Base-by-base conservation (phyloP, 257 asterid genomes). In the Solanum chaucha region DNA sequence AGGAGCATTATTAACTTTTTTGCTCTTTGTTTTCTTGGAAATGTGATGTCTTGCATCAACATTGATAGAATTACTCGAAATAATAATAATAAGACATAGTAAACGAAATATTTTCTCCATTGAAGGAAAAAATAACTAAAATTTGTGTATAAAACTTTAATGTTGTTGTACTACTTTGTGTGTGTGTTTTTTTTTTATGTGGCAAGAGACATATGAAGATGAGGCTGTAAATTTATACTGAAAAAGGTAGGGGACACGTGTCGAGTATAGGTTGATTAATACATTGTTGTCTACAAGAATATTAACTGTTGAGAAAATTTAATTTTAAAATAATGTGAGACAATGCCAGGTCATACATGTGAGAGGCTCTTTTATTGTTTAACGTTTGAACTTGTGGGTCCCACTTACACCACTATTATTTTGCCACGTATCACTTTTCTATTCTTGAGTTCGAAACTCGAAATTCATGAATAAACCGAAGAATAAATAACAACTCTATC, bases 201-300 rank as follows among this genome's bases (percentile, higher is more conserved):
- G 90, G 88, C 65, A 82, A 86, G 87, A 65, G 67, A 22, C 86
- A 84, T 85, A 26, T 77, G 92, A 87, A 88, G 89, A 58, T 75
- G 91, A 89, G 87, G 92, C 78, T 59, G 82, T 38, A 67, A 58
- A 92, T 92, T 94, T 94, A 94, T 94, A 92, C 51, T 61, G 13
- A 32, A 67, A 90, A 68, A 70, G 32, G 73, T 72, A 32, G 0
- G 4, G 24, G 36, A 93, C 93, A 92, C 92, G 94, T 92, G 96
- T 88, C 82, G 8, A 78, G 41, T 82, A 28, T 26, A 80, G 68
- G 89, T 80, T 88, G 95, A 90, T 89, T 75, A 85, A 82, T 14
- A 74, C 15, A 83, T 92, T 89, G 81, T 36, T 81, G 84, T 88
- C 88, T 84, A 35, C 65, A 72, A 38, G 80, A 41, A 22, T 10